Conservation (phyloP, 139 green algal species). For the Pycnococcus provasolii region DNA sequence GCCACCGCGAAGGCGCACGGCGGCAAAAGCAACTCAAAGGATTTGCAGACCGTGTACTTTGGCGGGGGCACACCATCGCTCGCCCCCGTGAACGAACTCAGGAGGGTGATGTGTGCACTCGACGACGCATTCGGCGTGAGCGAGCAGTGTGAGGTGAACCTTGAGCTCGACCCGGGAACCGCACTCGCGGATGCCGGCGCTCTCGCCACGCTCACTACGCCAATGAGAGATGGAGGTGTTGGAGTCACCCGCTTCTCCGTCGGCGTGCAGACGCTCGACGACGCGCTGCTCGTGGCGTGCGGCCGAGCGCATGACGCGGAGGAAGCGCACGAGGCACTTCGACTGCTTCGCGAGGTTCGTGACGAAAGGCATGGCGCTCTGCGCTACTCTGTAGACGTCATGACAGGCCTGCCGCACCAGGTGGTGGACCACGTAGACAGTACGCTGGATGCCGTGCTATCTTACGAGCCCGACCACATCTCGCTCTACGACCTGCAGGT, state of each 20-base stretch:
- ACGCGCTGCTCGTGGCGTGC: constrained; percentile 20
- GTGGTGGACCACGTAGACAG: constrained; percentile 47
- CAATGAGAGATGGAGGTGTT: constrained; percentile 28
- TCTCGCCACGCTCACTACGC: too few species aligned
- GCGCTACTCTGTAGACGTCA: constrained; percentile 33
- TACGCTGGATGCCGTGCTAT: constrained; percentile 52
- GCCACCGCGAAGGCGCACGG: constrained; percentile 17
- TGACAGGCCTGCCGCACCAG: constrained; percentile 60
- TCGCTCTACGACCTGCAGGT: constrained; percentile 95
- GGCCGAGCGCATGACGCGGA: constrained; percentile 21
- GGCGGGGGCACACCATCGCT: constrained; percentile 85
- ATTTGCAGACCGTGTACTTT: constrained; percentile 76
- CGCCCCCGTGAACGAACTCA: constrained; percentile 55
- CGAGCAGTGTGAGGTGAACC: constrained; percentile 60
- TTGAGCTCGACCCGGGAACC: constrained; percentile 91
- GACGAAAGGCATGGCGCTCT: not conserved
- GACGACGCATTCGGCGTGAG: constrained; percentile 51
- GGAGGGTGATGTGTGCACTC: constrained; percentile 42
- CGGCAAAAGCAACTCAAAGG: not conserved
- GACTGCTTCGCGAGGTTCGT: constrained; percentile 1
- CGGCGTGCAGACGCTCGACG: constrained; percentile 62
- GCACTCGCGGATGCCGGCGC: constrained; percentile 49
- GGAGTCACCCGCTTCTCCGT: constrained; percentile 82
- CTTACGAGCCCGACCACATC: constrained; percentile 58
- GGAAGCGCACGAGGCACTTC: constrained; percentile 26